Conservation (phyloP, 495 filamentous ascomycete genomes). For the Tuber borchii region DNA sequence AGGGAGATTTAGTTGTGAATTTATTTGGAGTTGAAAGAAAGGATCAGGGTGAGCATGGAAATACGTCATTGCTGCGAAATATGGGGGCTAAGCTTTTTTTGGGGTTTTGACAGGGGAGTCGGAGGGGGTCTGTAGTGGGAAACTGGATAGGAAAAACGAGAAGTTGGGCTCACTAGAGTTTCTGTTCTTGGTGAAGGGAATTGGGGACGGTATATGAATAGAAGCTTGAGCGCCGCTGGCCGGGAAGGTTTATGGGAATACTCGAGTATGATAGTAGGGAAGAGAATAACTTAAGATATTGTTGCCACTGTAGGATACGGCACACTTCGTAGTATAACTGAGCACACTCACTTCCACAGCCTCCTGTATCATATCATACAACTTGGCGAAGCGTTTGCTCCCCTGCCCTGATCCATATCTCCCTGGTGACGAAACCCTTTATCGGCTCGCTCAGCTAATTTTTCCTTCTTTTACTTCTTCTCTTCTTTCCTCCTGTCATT, state of each 20-base stretch:
- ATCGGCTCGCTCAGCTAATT: background rate
- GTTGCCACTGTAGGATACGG: background rate
- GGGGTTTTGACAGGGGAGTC: slow-evolving; percentile 21
- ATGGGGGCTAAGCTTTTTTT: slow-evolving; percentile 16
- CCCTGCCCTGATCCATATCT: slow-evolving; percentile 32
- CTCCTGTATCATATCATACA: too few relatives aligned
- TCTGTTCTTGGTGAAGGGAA: slow-evolving; percentile 1
- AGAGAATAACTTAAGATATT: background rate
- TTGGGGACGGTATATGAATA: background rate
- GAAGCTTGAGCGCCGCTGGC: background rate
- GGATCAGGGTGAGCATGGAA: slow-evolving; percentile 20
- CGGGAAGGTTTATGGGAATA: background rate
- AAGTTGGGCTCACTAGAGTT: background rate
- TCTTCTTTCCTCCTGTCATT: background rate
- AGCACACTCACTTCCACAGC: background rate
- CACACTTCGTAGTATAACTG: background rate
- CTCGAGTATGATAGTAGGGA: too few relatives aligned
- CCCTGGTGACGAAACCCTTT: slow-evolving; percentile 29
- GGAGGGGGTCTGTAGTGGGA: slow-evolving; percentile 2
- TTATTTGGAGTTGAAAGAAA: slow-evolving; percentile 31
- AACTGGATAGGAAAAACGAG: background rate
- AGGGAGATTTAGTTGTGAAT: slow-evolving; percentile 1
- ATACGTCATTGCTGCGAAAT: slow-evolving; percentile 20
- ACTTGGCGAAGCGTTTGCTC: slow-evolving; percentile 12
- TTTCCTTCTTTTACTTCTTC: background rate